A percentile compares a stretch with the other conserved stretches of the same genome.
Conservation (phyloP, 2,329 filamentous ascomycete species). For the Cordyceps cateniannulata region DNA sequence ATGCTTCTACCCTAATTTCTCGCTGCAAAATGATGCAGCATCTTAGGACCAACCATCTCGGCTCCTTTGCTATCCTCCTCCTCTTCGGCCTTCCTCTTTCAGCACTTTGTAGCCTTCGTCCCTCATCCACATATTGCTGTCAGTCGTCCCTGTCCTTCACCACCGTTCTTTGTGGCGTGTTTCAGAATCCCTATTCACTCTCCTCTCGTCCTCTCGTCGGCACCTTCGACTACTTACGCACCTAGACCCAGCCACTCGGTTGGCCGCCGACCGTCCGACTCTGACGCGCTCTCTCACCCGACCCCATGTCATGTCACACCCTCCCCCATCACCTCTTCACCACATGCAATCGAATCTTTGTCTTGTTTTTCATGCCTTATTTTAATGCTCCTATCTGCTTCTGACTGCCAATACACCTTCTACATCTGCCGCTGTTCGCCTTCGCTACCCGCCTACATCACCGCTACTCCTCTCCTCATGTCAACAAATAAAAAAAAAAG, state of each 20-base stretch:
- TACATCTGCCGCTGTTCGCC: conserved; percentile 2
- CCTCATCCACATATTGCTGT: neutral
- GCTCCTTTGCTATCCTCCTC: neutral
- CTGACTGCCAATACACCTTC: neutral
- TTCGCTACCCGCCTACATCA: neutral
- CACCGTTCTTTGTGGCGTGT: neutral
- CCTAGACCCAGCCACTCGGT: neutral
- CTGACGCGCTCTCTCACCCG: neutral
- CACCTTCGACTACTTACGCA: neutral
- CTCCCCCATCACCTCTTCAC: neutral
- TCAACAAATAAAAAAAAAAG: neutral
- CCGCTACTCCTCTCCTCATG: neutral
- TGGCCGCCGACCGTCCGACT: neutral
- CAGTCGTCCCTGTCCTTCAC: neutral
- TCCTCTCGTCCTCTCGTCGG: too few relatives aligned
- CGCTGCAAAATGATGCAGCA: neutral
- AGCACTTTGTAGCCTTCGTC: neutral
- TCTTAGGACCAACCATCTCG: neutral
- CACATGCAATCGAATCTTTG: neutral
- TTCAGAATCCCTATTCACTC: neutral
- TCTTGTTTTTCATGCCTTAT: neutral
- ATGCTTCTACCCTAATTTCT: neutral
- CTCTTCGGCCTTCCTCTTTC: neutral
- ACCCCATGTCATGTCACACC: neutral
- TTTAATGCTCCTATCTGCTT: conserved; percentile 4